A percentile compares a stretch with the other conserved stretches of the same genome.
Conservation (phyloP, 495 filamentous ascomycete genomes). For the Patellaria atrata region DNA sequence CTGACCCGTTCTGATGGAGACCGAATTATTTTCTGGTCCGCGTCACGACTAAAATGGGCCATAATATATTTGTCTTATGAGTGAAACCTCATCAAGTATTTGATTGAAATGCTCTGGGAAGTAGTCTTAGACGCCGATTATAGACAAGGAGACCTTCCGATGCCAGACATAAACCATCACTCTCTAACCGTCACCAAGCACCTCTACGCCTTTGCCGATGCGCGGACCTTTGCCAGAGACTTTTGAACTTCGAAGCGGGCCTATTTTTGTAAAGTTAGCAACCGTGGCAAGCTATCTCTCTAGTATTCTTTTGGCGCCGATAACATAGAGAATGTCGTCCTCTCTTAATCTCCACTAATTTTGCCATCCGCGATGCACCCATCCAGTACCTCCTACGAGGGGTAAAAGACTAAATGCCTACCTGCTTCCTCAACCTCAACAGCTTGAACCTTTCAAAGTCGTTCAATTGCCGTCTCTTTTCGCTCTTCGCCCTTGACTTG, state of each 20-base stretch:
- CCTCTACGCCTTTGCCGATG: slow-evolving; percentile 38
- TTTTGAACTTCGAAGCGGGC: slow-evolving; percentile 92
- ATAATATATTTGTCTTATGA: too few relatives aligned
- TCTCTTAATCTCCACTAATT: too few relatives aligned
- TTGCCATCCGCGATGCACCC: too few relatives aligned
- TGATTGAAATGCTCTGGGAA: slow-evolving; percentile 17
- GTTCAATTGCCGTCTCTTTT: slow-evolving; percentile 78
- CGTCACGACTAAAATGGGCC: too few relatives aligned
- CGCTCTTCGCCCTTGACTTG: slow-evolving; percentile 67
- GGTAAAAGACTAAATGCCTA: slow-evolving; percentile 28
- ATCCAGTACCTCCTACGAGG: too few relatives aligned
- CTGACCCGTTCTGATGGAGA: too few relatives aligned
- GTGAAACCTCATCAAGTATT: too few relatives aligned
- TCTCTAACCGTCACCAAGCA: slow-evolving; percentile 1
- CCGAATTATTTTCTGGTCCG: too few relatives aligned
- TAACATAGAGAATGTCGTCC: not conserved
- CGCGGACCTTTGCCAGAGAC: slow-evolving; percentile 64
- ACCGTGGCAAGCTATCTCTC: not conserved
- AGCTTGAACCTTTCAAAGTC: slow-evolving; percentile 99
- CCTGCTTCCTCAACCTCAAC: slow-evolving; percentile 92
- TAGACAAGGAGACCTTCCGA: slow-evolving; percentile 11
- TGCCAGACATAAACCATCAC: slow-evolving; percentile 4
- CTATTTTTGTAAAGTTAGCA: slow-evolving; percentile 28
- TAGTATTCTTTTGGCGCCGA: not conserved
- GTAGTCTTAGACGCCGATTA: slow-evolving; percentile 19